Base-by-base conservation (phyloP, 139 green algal species). In the Chlorella sp. region DNA sequence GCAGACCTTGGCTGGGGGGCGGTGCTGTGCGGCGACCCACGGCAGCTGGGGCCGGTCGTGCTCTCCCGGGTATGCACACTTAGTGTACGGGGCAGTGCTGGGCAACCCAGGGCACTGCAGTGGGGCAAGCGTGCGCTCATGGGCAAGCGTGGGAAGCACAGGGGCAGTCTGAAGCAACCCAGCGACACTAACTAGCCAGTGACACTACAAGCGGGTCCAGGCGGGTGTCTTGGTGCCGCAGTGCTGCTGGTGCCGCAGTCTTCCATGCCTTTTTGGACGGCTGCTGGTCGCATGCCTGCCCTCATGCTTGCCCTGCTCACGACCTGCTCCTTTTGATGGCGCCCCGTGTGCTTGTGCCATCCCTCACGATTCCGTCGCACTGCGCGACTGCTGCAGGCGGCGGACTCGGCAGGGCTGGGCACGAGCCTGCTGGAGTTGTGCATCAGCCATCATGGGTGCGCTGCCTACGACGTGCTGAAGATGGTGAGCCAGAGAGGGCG, bases 41-140 rank as follows among this genome's bases (percentile, higher is more conserved):
- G 92, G 39, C 96, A 98, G 94, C 93, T 98, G 48, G 95, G 95
- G 0, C 95, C 96, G 0, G 85, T 97, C 28, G 85, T 97, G 22
- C 92, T 90, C 36, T 95, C 89, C 2, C 81, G 77, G 77, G 78
- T 81, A 34, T 39, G 84, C n/a, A n/a, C n/a, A n/a, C n/a, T n/a
- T n/a, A n/a, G n/a, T n/a, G n/a, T n/a, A n/a, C n/a, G n/a, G n/a
- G n/a, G n/a, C n/a, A n/a, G n/a, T n/a, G n/a, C n/a, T n/a, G n/a
- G n/a, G n/a, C n/a, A n/a, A n/a, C n/a, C n/a, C n/a, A n/a, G n/a
- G n/a, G n/a, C n/a, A n/a, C n/a, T n/a, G n/a, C n/a, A n/a, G n/a
- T n/a, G n/a, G n/a, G n/a, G n/a, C n/a, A n/a, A n/a, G n/a, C n/a
- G n/a, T n/a, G n/a, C n/a, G n/a, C n/a, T n/a, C n/a, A n/a, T n/a